Percentiles rank a stretch among this genome's conserved stretches.
Conservation (phyloP, 2,329 filamentous ascomycete genomes). For the Aspergillus calidoustus region DNA sequence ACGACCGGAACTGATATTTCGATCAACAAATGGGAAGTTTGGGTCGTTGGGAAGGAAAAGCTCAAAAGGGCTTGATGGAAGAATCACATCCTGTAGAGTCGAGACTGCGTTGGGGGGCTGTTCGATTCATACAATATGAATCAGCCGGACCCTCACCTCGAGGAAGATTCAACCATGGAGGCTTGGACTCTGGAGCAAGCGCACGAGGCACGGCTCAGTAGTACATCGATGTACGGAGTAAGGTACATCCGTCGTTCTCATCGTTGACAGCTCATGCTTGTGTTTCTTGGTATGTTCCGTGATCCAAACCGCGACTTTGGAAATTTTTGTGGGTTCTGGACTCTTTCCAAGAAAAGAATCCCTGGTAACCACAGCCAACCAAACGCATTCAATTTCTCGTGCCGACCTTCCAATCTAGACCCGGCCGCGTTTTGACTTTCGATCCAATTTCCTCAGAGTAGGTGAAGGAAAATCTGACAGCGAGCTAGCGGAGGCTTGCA, state of each 20-base stretch:
- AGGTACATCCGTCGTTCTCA: background rate
- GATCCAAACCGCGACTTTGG: background rate
- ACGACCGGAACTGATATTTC: background rate
- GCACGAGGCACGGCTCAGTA: background rate
- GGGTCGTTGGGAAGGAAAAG: too few relatives aligned
- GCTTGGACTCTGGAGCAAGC: background rate
- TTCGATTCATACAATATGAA: background rate
- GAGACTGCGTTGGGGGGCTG: background rate
- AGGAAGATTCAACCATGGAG: background rate
- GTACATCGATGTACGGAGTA: too few relatives aligned
- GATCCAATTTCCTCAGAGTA: background rate
- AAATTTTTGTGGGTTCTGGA: background rate
- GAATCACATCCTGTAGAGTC: too few relatives aligned
- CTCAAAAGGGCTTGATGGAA: background rate
- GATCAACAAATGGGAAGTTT: background rate
- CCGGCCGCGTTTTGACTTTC: background rate
- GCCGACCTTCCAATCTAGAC: background rate
- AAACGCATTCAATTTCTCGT: background rate
- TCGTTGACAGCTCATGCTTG: background rate
- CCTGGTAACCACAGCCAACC: background rate
- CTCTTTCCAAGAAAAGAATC: background rate
- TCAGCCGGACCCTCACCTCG: background rate
- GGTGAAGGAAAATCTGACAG: background rate
- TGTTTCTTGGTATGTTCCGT: background rate
- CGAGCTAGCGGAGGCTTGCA: too few relatives aligned